Base-by-base conservation (phyloP, 805 yeast genomes). In the Torulaspora maleeae region DNA sequence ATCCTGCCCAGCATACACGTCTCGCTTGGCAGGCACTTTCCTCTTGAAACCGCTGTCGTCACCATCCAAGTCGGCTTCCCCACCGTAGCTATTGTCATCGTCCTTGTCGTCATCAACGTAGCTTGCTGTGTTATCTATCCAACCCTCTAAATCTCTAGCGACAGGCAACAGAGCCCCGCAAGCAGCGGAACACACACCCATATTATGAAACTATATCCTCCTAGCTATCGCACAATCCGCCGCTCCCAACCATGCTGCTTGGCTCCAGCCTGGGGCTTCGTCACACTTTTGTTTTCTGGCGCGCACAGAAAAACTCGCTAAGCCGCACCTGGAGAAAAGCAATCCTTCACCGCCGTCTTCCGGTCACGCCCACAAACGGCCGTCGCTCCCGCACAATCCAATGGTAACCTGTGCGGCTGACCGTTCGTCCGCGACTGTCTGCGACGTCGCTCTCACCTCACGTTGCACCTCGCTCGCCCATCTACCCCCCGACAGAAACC, bases 71-170 rank as follows among this genome's bases (percentile, higher is more conserved):
- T 6, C 40, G 16, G n/a, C 28, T 13, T 36, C 35, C 11, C 35
- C n/a, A 5, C 10, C 34, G 39, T 27, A 2, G 11, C 36, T 32
- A 30, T 17, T 5, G 19, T 33, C 19, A 12, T 24, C 7, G 12
- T n/a, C 15, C 13, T 28, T 13, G 28, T 28, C 41, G 19, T 39
- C 43, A 32, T 32, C 36, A 13, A 39, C 43, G 24, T 39, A 41
- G 8, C 40, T 41, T 10, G 44, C 33, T 19, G 37, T 44, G 20
- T 40, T 45, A 25, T 48, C 51, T 12, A 48, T 48, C 51, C 51
- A 48, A n/a, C 15, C 34, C 11, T 48, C 51, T 13, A 48, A 29
- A 25, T 42, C 41, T 13, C 24, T 41, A 27, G 45, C 45, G 37
- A 44, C 34, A 29, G 35, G 27, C 27, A 24, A 16, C 28, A 13